A percentile compares a stretch with the other conserved stretches of the same genome.
Conservation (phyloP, 306 rosid genomes). For the Purshia tridentata region DNA sequence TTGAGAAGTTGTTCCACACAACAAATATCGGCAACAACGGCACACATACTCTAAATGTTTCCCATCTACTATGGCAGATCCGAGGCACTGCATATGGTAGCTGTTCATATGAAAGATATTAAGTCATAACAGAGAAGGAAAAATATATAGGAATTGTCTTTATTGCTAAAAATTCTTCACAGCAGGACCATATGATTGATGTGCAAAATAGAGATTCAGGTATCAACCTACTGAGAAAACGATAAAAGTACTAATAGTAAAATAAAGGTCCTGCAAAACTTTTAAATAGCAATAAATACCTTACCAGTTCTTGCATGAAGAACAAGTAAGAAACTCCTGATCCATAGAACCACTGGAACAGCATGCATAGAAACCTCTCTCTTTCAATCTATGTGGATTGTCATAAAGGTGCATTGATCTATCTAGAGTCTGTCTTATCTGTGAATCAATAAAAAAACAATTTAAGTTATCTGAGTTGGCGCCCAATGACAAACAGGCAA, state of each 20-base stretch:
- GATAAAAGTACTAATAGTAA: not conserved
- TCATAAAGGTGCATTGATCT: constrained; percentile 58
- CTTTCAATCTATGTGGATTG: constrained; percentile 38
- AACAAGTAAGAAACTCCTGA: constrained; percentile 57
- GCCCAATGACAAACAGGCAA: not conserved
- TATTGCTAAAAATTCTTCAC: constrained; percentile 6
- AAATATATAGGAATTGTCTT: constrained; percentile 9
- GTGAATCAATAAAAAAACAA: constrained; percentile 30
- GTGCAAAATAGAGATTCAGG: constrained; percentile 13
- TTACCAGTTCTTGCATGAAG: constrained; percentile 79
- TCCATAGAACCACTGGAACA: constrained; percentile 50
- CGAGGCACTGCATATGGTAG: constrained; percentile 70
- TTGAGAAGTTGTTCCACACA: constrained; percentile 37
- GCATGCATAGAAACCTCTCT: constrained; percentile 39
- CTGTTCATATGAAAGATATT: constrained; percentile 51
- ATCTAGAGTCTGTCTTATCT: constrained; percentile 62
- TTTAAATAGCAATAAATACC: constrained; percentile 34
- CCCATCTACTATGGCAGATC: constrained; percentile 32
- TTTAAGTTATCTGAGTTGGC: not conserved
- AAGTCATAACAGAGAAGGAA: not conserved
- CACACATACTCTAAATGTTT: constrained; percentile 42
- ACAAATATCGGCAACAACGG: constrained; percentile 53
- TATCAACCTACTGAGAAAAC: constrained; percentile 20
- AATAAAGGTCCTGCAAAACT: not conserved
- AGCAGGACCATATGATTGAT: constrained; percentile 5